Conservation (phyloP, 75 land plant species). For the Cunninghamia lanceolata region DNA sequence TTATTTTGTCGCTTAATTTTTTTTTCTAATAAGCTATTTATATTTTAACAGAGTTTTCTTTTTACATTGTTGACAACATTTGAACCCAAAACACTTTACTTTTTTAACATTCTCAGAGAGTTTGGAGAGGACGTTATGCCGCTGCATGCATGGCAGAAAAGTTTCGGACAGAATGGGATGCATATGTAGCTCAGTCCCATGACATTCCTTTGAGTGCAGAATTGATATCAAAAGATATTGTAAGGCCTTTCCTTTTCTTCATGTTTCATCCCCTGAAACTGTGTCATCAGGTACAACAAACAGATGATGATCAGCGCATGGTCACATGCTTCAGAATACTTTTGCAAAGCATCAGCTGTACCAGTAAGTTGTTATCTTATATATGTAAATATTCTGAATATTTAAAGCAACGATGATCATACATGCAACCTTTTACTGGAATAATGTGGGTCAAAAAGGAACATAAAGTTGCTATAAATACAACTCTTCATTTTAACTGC, state of each 20-base stretch:
- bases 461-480: background rate
- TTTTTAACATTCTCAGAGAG: conserved; percentile 40
- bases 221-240: conserved; percentile 37
- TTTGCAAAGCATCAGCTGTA: conserved; percentile 55
- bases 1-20: background rate
- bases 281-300: conserved; percentile 14
- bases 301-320: conserved; percentile 37
- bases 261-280: conserved; percentile 16
- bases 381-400: background rate
- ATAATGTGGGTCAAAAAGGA: background rate
- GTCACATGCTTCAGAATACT: conserved; percentile 53
- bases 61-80: background rate
- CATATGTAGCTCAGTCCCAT: conserved; percentile 10
- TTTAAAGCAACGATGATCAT: background rate
- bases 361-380: conserved; percentile 36
- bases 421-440: background rate
- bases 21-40: conserved; percentile 11
- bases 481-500: background rate
- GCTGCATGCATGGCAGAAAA: conserved; percentile 33
- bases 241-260: conserved; percentile 85
- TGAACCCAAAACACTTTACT: background rate
- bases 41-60: conserved; percentile 3
- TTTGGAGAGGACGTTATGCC: conserved; percentile 70
- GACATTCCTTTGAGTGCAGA: conserved; percentile 18
- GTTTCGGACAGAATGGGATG: conserved; percentile 57